phyloP scores from a whole-genome alignment of 371 early-diverging fungal species.

The Mucor plumbeus region DNA sequence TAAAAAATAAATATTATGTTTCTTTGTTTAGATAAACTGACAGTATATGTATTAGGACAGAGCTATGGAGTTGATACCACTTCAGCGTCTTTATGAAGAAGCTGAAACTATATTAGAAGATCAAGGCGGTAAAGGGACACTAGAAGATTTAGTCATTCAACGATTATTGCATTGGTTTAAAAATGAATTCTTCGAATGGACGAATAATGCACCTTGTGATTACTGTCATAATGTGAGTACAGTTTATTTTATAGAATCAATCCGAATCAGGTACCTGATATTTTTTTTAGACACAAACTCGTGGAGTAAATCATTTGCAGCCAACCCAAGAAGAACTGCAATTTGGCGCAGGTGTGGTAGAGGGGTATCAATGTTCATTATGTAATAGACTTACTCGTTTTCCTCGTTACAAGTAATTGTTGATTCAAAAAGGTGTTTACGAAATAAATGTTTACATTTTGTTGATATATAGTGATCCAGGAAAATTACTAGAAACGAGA shows the following conservation, averaged over 20 bases:
- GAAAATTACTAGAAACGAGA: constrained; percentile 64
- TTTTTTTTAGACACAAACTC: constrained; percentile 35
- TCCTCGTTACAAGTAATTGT: constrained; percentile 67
- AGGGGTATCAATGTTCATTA: constrained; percentile 56
- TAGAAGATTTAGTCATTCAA: constrained; percentile 45
- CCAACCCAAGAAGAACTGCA: constrained; percentile 58
- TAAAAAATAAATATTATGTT: constrained; percentile 14
- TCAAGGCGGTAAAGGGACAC: constrained; percentile 15
- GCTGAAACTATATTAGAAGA: constrained; percentile 24
- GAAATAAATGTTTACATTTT: no score
- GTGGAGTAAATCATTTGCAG: constrained; percentile 28
- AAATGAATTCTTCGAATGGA: constrained; percentile 72
- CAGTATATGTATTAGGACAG: constrained; percentile 34
- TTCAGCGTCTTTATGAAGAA: constrained; percentile 55
- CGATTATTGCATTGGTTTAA: constrained; percentile 66
- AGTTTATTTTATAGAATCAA: neutral
- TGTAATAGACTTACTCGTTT: constrained; percentile 63
- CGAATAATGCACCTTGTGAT: constrained; percentile 54
- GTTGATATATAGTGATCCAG: constrained; percentile 45
- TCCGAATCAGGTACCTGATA: neutral
- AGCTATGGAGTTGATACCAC: constrained; percentile 53
- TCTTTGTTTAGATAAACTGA: neutral
- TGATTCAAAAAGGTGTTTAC: no score
- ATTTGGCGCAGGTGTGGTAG: constrained; percentile 63
- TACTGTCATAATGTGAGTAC: constrained; percentile 9